These are phyloP conservation scores for Acorus gramineus DNA, from an alignment of 106 monocot genomes.

Conservation along the genomic window DNA sequence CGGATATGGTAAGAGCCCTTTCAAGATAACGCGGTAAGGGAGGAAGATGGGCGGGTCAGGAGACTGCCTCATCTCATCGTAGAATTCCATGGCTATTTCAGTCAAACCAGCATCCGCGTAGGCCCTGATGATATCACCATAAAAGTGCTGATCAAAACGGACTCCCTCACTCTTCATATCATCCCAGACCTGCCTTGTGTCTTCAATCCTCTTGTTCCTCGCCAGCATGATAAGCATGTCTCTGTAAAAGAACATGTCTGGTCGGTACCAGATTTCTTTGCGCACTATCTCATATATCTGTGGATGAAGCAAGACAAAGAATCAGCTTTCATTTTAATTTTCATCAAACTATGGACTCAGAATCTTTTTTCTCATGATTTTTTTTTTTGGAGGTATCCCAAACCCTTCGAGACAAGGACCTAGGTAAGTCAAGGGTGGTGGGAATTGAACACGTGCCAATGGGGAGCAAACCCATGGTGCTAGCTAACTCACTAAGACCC, in stretches of 20 bases:
- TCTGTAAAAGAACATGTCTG: constrained; percentile 95
- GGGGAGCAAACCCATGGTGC: no score
- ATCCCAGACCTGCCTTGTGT: constrained; percentile 59
- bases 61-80: constrained; percentile 83
- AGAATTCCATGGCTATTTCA: constrained; percentile 76
- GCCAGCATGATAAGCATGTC: constrained; percentile 95
- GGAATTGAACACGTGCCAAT: no score
- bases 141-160: constrained; percentile 85
- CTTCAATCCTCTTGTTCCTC: constrained; percentile 62
- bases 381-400: no score
- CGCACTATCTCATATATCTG: constrained; percentile 82
- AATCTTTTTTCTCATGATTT: no score
- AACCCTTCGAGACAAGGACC: no score
- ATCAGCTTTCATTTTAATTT: no score
- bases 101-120: constrained; percentile 62
- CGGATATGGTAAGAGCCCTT: constrained; percentile 75
- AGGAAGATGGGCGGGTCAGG: constrained; percentile 72
- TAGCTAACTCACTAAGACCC: no score
- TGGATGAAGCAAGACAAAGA: neutral
- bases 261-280: constrained; percentile 94
- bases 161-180: constrained; percentile 69
- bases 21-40: constrained; percentile 89
- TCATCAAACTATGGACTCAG: no score
- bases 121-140: constrained; percentile 85
- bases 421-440: no score